Percentiles rank a stretch among this genome's conserved stretches.
Conservation (phyloP, 768 basidiomycete species). For the Leccinum subgranulosum region DNA sequence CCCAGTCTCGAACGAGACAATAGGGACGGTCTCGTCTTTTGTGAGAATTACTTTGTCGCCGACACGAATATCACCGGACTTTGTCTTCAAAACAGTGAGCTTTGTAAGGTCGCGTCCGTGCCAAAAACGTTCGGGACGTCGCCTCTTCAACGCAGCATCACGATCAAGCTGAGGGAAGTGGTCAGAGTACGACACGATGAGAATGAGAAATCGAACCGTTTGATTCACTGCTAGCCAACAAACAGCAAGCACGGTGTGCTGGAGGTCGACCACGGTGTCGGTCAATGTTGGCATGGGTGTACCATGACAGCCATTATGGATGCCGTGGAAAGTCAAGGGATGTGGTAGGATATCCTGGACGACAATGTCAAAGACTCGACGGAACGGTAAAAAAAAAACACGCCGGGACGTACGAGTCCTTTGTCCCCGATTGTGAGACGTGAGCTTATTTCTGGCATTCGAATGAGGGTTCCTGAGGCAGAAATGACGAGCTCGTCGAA, state of each 20-base stretch:
- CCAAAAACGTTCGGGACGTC: constrained; percentile 78
- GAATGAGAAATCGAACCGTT: constrained; percentile 45
- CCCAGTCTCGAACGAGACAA: constrained; percentile 60
- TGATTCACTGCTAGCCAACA: constrained; percentile 90
- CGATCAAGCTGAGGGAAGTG: constrained; percentile 58
- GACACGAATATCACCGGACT: constrained; percentile 65
- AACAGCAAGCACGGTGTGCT: constrained; percentile 75
- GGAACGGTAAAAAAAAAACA: not conserved
- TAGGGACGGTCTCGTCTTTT: constrained; percentile 42
- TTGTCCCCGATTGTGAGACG: constrained; percentile 72
- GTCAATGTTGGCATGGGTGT: constrained; percentile 39
- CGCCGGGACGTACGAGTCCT: constrained; percentile 52
- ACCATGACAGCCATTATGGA: constrained; percentile 47
- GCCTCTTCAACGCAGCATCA: constrained; percentile 49
- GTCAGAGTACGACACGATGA: not conserved
- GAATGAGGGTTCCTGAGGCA: constrained; percentile 61
- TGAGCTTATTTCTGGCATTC: constrained; percentile 75
- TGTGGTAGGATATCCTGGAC: constrained; percentile 65
- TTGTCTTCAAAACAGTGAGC: constrained; percentile 60
- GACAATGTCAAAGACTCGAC: constrained; percentile 2
- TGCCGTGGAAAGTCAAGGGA: constrained; percentile 41
- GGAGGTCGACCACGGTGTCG: constrained; percentile 69
- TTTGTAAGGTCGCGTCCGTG: constrained; percentile 57
- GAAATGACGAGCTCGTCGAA: constrained; percentile 82
- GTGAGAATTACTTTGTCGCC: constrained; percentile 71